Percentiles rank a stretch among this genome's conserved stretches.
Conservation (phyloP, 2,329 filamentous ascomycete genomes). For the Aspergillus chevalieri region DNA sequence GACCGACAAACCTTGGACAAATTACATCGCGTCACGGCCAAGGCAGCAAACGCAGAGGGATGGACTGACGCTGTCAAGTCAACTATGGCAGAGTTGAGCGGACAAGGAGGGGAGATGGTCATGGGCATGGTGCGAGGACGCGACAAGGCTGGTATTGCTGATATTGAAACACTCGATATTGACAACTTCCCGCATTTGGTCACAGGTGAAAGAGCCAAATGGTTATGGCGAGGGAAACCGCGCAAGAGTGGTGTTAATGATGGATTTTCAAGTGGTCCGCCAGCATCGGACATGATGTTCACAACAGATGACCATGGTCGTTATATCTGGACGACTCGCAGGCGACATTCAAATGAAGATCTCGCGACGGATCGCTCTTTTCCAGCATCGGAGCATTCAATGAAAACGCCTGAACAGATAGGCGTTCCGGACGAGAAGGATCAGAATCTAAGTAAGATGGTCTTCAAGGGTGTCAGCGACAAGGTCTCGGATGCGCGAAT, state of each 20-base stretch:
- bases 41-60: slow-evolving; percentile 79
- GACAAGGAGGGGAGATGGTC: slow-evolving; percentile 88
- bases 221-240: slow-evolving; percentile 90
- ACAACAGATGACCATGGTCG: slow-evolving; percentile 41
- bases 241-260: slow-evolving; percentile 50
- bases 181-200: slow-evolving; percentile 73
- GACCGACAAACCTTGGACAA: slow-evolving; percentile 77
- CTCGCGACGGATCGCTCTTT: slow-evolving; percentile 22
- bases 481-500: slow-evolving; percentile 75
- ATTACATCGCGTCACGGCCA: slow-evolving; percentile 77
- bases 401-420: slow-evolving; percentile 24
- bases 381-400: slow-evolving; percentile 25
- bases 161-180: slow-evolving; percentile 86
- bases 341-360: slow-evolving; percentile 36
- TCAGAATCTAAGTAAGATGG: slow-evolving; percentile 52
- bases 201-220: slow-evolving; percentile 78
- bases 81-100: slow-evolving; percentile 86
- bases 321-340: slow-evolving; percentile 41
- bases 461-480: slow-evolving; percentile 73
- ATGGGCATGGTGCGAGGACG: slow-evolving; percentile 87
- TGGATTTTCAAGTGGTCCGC: slow-evolving; percentile 23
- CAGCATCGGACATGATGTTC: slow-evolving; percentile 38
- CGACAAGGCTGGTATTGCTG: slow-evolving; percentile 83
- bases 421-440: slow-evolving; percentile 33
- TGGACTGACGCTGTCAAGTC: slow-evolving; percentile 94